A percentile compares a stretch with the other conserved stretches of the same genome.
Conservation (phyloP, 176 grass and related monocot species). For the Aegilops longissima region DNA sequence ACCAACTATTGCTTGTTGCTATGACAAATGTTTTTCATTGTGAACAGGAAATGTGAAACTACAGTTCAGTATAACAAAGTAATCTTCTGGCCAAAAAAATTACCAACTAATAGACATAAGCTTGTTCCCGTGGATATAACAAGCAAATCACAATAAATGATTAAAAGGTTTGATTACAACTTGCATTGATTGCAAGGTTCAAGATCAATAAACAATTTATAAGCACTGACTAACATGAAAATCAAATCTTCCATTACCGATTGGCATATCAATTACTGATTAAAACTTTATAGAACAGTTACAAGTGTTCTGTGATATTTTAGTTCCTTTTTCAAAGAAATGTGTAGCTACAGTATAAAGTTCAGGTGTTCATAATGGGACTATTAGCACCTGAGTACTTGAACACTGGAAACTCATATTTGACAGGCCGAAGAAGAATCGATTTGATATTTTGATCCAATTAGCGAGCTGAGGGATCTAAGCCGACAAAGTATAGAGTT, state of each 20-base stretch:
- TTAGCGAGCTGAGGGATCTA: background rate
- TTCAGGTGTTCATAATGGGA: background rate
- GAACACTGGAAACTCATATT: background rate
- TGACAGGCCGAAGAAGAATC: background rate
- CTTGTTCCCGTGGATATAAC: no score
- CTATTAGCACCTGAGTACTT: background rate
- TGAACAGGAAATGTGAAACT: no score
- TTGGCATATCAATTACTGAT: background rate
- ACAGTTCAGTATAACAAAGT: no score
- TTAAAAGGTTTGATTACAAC: background rate
- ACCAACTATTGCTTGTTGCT: no score
- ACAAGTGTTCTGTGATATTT: background rate
- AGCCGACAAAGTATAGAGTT: background rate
- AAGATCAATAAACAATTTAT: background rate
- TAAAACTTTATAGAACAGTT: slow-evolving; percentile 5
- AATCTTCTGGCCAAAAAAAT: no score
- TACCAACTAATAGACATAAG: no score
- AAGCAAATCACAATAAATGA: background rate
- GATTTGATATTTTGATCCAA: background rate
- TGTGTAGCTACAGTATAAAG: background rate
- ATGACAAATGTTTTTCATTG: no score
- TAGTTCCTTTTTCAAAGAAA: background rate
- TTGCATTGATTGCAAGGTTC: background rate
- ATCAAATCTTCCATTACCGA: background rate
- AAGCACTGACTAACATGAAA: background rate